phyloP scores from a whole-genome alignment of 768 basidiomycete genomes.

The Amanita phalloides region DNA sequence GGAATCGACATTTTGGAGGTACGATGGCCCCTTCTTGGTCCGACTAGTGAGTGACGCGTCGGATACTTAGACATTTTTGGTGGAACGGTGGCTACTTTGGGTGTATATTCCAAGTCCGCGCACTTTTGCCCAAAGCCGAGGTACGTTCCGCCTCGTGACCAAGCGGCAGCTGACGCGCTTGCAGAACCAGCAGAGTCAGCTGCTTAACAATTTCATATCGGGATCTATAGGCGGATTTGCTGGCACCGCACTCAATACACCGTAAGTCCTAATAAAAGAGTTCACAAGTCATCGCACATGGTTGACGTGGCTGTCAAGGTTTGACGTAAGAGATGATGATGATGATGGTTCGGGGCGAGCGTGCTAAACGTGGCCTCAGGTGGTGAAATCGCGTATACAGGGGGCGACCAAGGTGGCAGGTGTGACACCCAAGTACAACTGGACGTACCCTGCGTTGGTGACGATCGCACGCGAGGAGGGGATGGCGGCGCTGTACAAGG shows the following conservation, averaged over 20 bases:
- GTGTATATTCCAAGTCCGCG: constrained; percentile 77
- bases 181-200: constrained; percentile 54
- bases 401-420: constrained; percentile 55
- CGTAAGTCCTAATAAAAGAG: constrained; percentile 32
- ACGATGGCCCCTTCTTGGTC: constrained; percentile 5
- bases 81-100: constrained; percentile 98
- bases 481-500: constrained; percentile 79
- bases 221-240: constrained; percentile 85
- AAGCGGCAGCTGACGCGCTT: neutral
- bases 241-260: constrained; percentile 88
- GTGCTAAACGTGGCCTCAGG: constrained; percentile 31
- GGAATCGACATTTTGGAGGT: constrained; percentile 98
- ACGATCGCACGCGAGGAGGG: constrained; percentile 87
- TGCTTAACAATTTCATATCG: constrained; percentile 89
- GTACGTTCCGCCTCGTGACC: constrained; percentile 23
- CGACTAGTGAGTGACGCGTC: constrained; percentile 3
- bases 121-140: constrained; percentile 75
- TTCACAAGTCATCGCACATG: neutral
- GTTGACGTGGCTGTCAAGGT: constrained; percentile 12
- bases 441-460: constrained; percentile 85
- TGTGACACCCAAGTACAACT: constrained; percentile 80
- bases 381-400: constrained; percentile 95
- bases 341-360: neutral
- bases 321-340: constrained; percentile 18
- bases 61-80: constrained; percentile 52